Evolutionary conservation across 2,329 filamentous ascomycete species (phyloP).

Genomic region (Alternaria brassicicola): DNA sequence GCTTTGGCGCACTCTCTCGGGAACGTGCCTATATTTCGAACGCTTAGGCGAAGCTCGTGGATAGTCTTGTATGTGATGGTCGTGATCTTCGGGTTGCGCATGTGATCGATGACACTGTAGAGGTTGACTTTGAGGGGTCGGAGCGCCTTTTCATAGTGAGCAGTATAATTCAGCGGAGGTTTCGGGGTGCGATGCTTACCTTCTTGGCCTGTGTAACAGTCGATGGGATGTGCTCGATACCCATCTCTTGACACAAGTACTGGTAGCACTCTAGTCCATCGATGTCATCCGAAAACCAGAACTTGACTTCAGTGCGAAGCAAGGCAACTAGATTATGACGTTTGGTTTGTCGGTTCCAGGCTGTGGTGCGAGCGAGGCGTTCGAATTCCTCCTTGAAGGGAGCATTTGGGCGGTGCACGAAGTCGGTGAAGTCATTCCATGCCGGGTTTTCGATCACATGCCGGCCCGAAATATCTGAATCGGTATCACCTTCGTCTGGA

Average conservation of each 20-base stretch:
- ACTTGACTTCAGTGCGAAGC: constrained; percentile 28
- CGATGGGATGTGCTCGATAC: constrained; percentile 19
- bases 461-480: not conserved
- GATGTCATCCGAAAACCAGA: constrained; percentile 20
- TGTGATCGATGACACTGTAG: constrained; percentile 31
- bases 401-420: constrained; percentile 20
- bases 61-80: constrained; percentile 23
- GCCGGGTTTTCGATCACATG: constrained; percentile 15
- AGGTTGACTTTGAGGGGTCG: constrained; percentile 33
- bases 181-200: constrained; percentile 13
- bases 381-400: constrained; percentile 28
- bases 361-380: constrained; percentile 22
- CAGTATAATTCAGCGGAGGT: not conserved
- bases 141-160: constrained; percentile 21
- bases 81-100: constrained; percentile 23
- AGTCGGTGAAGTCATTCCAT: constrained; percentile 25
- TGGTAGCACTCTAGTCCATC: constrained; percentile 32
- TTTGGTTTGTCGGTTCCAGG: constrained; percentile 7
- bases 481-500: not conserved
- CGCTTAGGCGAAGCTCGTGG: constrained; percentile 20
- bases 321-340: constrained; percentile 12
- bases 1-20: constrained; percentile 30
- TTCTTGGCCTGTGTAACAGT: constrained; percentile 38
- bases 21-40: constrained; percentile 22
- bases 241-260: constrained; percentile 33